Percentiles rank a stretch among this genome's conserved stretches.
Conservation (phyloP, 176 grass and related monocot genomes). For the Oryza officinalis region DNA sequence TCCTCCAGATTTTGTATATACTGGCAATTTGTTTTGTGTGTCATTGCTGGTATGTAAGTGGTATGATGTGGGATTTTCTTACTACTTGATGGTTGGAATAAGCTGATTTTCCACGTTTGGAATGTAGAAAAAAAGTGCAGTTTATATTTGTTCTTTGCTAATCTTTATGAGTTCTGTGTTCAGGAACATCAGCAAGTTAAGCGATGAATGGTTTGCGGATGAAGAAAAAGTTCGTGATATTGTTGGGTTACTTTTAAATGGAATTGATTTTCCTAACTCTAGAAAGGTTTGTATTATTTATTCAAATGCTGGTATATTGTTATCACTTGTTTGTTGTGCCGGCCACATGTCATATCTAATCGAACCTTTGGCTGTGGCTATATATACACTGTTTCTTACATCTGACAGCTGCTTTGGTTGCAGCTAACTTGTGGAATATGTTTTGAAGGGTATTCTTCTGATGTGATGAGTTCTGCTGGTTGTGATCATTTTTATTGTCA, state of each 20-base stretch:
- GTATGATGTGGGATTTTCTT: background rate
- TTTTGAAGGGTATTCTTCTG: constrained; percentile 67
- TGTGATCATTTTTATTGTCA: constrained; percentile 86
- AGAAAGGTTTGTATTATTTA: constrained; percentile 46
- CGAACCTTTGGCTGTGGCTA: constrained; percentile 1
- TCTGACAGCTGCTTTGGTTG: constrained; percentile 47
- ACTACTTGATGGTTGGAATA: constrained; percentile 4
- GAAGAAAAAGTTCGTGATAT: constrained; percentile 68
- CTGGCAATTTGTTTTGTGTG: background rate
- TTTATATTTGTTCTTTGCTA: background rate
- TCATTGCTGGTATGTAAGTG: background rate
- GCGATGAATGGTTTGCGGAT: constrained; percentile 85
- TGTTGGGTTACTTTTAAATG: constrained; percentile 65
- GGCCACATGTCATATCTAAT: background rate
- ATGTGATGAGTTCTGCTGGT: constrained; percentile 54
- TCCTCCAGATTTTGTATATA: too few relatives aligned
- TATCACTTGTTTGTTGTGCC: constrained; percentile 11
- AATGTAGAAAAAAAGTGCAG: constrained; percentile 16
- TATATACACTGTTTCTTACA: constrained; percentile 23
- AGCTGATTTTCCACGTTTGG: background rate
- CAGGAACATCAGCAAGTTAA: constrained; percentile 75
- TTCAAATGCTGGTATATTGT: constrained; percentile 19
- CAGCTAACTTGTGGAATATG: constrained; percentile 97
- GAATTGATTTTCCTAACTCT: constrained; percentile 29
- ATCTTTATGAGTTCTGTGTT: constrained; percentile 22